phyloP scores from a whole-genome alignment of 176 grass and related monocot genomes.

The Musa beccarii region DNA sequence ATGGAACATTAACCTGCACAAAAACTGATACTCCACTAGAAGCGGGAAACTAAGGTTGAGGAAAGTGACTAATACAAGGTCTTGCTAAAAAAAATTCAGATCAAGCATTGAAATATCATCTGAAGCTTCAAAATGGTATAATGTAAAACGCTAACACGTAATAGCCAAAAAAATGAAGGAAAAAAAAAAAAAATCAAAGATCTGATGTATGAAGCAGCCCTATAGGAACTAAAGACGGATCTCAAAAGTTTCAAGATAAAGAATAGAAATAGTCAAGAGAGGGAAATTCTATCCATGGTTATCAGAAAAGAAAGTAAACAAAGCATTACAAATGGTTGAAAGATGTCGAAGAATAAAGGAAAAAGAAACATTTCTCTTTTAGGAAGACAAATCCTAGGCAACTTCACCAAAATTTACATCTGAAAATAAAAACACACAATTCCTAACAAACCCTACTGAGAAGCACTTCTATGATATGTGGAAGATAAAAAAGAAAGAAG shows the following conservation, averaged over 20 bases:
- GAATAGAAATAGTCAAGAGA: background rate
- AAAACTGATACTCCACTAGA: no score
- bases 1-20: no score
- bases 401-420: background rate
- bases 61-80: background rate
- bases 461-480: background rate
- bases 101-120: background rate
- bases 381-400: background rate
- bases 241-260: background rate
- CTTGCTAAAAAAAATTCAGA: background rate
- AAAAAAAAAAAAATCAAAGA: background rate
- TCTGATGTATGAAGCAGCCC: slow-evolving; percentile 1
- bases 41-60: background rate
- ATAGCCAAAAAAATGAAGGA: background rate
- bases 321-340: no score
- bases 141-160: background rate
- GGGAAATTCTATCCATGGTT: background rate
- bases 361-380: background rate
- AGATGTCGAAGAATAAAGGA: no score
- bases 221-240: background rate
- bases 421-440: background rate
- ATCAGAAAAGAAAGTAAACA: background rate
- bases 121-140: background rate
- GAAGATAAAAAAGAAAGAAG: background rate
- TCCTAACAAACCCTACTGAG: background rate